Percentiles rank a stretch among this genome's conserved stretches.
phyloP scores from a whole-genome alignment of 805 yeast species.

The Metschnikowia borealis region DNA sequence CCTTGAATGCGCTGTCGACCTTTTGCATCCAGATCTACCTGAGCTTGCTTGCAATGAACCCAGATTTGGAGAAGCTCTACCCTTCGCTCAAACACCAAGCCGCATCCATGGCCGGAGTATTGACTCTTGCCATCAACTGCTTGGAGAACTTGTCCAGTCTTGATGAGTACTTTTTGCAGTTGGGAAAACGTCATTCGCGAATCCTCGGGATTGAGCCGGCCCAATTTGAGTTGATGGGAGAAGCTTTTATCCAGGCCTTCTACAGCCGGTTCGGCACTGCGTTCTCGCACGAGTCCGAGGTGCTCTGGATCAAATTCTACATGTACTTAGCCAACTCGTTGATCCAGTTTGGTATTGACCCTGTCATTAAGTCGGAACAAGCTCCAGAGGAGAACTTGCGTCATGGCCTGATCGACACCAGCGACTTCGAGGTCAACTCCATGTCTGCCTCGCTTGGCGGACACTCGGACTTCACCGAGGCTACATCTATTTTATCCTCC shows the following conservation, averaged over 20 bases:
- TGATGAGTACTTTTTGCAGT: slow-evolving; percentile 54
- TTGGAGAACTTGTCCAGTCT: slow-evolving; percentile 55
- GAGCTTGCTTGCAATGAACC: slow-evolving; percentile 59
- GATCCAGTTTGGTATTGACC: slow-evolving; percentile 57
- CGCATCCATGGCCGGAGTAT: slow-evolving; percentile 72
- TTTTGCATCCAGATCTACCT: slow-evolving; percentile 77
- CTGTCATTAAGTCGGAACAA: slow-evolving; percentile 25
- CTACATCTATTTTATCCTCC: slow-evolving; percentile 6
- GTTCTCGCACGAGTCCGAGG: slow-evolving; percentile 59
- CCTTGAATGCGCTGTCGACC: slow-evolving; percentile 39
- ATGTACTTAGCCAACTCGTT: slow-evolving; percentile 65
- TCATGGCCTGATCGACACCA: slow-evolving; percentile 9
- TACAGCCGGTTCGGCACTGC: slow-evolving; percentile 55
- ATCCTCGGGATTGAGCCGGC: slow-evolving; percentile 68
- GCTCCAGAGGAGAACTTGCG: background rate
- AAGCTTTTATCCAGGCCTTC: slow-evolving; percentile 64
- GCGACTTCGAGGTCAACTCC: slow-evolving; percentile 10
- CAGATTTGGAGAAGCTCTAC: slow-evolving; percentile 57
- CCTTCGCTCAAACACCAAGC: slow-evolving; percentile 81
- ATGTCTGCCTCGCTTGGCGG: slow-evolving; percentile 8
- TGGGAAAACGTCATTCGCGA: slow-evolving; percentile 74
- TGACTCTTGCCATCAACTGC: slow-evolving; percentile 62
- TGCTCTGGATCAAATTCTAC: slow-evolving; percentile 68
- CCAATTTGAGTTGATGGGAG: slow-evolving; percentile 70
- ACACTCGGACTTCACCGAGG: slow-evolving; percentile 8